These are phyloP conservation scores for Plenodomus tracheiphilus DNA, from an alignment of 2,329 filamentous ascomycete genomes.

Conservation along the genomic window DNA sequence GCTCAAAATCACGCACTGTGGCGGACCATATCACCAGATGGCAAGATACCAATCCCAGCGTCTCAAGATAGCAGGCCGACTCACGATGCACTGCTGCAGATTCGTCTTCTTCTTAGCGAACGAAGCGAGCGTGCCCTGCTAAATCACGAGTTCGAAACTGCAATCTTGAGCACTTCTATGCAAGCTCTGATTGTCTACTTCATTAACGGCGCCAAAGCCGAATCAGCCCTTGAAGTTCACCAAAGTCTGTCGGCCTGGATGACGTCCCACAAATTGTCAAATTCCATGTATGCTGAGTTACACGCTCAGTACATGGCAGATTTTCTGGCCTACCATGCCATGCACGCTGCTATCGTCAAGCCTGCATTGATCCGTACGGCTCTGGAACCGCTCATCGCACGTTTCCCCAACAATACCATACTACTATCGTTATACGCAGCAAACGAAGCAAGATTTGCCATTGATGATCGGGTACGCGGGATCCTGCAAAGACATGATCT, in stretches of 20 bases:
- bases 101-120: conserved; percentile 13
- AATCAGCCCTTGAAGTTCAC: conserved; percentile 46
- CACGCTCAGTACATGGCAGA: conserved; percentile 70
- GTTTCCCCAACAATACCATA: conserved; percentile 76
- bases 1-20: conserved; percentile 40
- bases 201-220: conserved; percentile 43
- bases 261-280: conserved; percentile 19
- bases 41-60: conserved; percentile 8
- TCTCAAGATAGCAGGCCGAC: conserved; percentile 7
- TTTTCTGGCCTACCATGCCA: conserved; percentile 69
- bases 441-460: conserved; percentile 70
- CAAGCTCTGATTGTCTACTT: conserved; percentile 71
- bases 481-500: conserved; percentile 56
- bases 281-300: conserved; percentile 57
- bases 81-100: conserved; percentile 19
- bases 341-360: conserved; percentile 66
- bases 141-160: conserved; percentile 43
- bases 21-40: conserved; percentile 37
- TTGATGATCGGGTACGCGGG: conserved; percentile 76
- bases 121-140: conserved; percentile 60
- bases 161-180: conserved; percentile 63
- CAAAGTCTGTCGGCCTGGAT: conserved; percentile 26
- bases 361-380: conserved; percentile 66
- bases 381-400: conserved; percentile 61
- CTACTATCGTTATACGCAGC: conserved; percentile 75